Base-by-base conservation (phyloP, 495 filamentous ascomycete genomes). In the Penicillium turbatum region DNA sequence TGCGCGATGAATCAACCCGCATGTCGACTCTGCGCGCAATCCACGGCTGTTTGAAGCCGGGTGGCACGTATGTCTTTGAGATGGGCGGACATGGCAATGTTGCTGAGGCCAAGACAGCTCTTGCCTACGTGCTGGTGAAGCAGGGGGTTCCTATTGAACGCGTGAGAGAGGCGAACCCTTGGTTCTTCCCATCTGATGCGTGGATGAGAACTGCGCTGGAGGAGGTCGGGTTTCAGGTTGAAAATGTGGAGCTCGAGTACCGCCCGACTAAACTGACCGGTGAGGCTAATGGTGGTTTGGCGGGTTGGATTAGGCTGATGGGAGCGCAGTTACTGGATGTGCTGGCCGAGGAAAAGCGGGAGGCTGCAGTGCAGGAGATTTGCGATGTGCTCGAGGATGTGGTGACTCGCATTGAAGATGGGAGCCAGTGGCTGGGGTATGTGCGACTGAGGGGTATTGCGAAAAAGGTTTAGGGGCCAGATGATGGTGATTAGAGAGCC, bases 11-110 rank as follows among this genome's bases (percentile, higher is more conserved):
- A 3, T 37, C 56, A 0, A 74, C 69, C 0, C 66, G 75, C 50
- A 15, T 63, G 50, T 48, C 65, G 35, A 63, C 72, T 36, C 53
- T 91, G 56, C 55, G 53, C 2, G 78, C 69, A 10, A 72, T 79
- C 4, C 65, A 72, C 34, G 64, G 63, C 30, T 71, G 76, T 6
- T 74, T 91, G 6, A 75, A 68, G 11, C 79, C 82, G 0, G 77
- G 77, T 8, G 88, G 86, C 0, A 53, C 43, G 0, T 84, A 90
- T 46, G 80, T 81, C 7, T 89, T 89, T 54, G 88, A 92, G 59
- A 82, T 86, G 79, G 88, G 88, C 51, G 88, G 82, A 0, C 71
- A 79, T 29, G 88, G 88, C 5, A 90, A 90, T 60, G 73, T 88
- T 0, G 71, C 73, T 0, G 88, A 90, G 62, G 73, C 88, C 16